Base-by-base conservation (phyloP, 2,329 filamentous ascomycete species). In the Amphichorda felina region DNA sequence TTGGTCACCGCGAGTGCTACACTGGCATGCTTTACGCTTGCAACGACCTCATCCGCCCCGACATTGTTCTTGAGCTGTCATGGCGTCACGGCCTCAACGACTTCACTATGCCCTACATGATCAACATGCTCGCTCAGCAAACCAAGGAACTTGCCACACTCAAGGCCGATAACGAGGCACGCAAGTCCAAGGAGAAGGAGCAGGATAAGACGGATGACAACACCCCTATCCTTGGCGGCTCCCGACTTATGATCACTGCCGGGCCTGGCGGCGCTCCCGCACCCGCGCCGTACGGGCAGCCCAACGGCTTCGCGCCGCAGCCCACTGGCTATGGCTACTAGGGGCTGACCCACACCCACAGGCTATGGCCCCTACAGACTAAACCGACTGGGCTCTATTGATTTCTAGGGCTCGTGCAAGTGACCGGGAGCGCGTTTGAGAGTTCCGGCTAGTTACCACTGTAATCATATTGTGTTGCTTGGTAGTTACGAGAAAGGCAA, bases 31-130 rank as follows among this genome's bases (percentile, higher is more conserved):
- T 98, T 33, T 98, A 98, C 55, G 82, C 93, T 35, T 98, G 91
- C 71, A 94, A 98, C 62, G 91, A 96, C 40, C 81, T 98, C 42
- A 88, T 98, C 48, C 85, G 86, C 14, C 82, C 93, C 4, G 87
- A 96, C 53, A 70, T 93, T 35, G 82, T 98, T 40, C 75, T 98
- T 59, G 91, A 98, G 66, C 75, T 98, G 39, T 96, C 91, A 40
- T 98, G 91, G 91, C 89, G 91, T 49, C 72, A 94, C 55, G 86
- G 87, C 40, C 80, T 98, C 27, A 78, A 80, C 50, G 91, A 98
- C 66, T 98, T 94, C 64, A 94, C 88, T 33, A 98, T 98, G 93
- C 91, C 91, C 14, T 98, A 94, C 70, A 93, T 98, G 86, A 96
- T 98, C 74, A 98, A 96, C 67, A 82, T 93, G 67, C 70, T 98